These are phyloP conservation scores for Gnaphalium uliginosum DNA, from an alignment of 129 eudicot species.

Conservation along the genomic window DNA sequence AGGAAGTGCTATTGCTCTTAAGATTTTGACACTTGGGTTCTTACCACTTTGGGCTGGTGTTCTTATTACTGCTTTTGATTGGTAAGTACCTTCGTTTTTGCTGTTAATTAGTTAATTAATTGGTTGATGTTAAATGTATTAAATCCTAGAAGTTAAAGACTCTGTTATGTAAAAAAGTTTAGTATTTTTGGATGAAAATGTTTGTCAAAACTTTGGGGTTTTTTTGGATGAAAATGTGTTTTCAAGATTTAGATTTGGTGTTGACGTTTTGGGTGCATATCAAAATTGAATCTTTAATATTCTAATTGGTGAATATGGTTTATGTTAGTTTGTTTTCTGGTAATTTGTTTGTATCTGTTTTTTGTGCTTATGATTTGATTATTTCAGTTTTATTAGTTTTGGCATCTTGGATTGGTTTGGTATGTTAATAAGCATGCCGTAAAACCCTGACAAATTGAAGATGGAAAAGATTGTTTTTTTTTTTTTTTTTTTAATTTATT, in stretches of 20 bases:
- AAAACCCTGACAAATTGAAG: not conserved
- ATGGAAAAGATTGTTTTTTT: not conserved
- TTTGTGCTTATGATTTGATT: conserved; percentile 1
- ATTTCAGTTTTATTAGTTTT: not conserved
- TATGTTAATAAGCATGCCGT: not conserved
- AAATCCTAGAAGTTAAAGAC: not conserved
- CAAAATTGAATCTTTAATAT: conserved; percentile 12
- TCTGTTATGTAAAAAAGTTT: not conserved
- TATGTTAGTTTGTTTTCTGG: conserved; percentile 12
- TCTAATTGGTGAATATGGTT: conserved; percentile 5
- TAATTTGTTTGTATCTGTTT: conserved; percentile 13
- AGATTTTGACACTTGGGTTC: conserved; percentile 69
- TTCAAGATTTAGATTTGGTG: conserved; percentile 13
- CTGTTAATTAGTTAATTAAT: not conserved
- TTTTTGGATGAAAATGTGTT: not conserved
- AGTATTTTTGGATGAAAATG: not conserved
- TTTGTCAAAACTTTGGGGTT: not conserved
- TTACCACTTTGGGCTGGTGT: conserved; percentile 99
- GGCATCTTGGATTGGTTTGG: conserved; percentile 16
- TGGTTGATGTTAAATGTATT: not conserved
- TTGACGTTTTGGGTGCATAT: conserved; percentile 7
- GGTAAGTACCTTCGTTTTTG: conserved; percentile 37
- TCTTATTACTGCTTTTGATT: conserved; percentile 78
- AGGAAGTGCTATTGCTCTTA: conserved; percentile 93
- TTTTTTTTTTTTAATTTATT: not conserved